phyloP scores from a whole-genome alignment of 2,329 filamentous ascomycete species.

The Neofusicoccum cordaticola region DNA sequence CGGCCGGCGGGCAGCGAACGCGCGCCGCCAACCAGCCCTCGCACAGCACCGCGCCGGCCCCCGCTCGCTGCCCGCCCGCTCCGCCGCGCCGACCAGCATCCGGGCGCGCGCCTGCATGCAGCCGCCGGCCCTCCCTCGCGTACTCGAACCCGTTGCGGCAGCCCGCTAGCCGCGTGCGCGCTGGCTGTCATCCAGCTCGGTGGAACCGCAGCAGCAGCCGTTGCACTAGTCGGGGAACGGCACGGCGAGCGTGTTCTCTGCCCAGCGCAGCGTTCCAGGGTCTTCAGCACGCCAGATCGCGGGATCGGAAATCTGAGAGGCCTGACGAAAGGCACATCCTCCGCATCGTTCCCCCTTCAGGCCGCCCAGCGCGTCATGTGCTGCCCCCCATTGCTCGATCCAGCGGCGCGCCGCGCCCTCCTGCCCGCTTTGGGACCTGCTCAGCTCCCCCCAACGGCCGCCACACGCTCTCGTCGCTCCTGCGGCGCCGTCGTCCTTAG shows the following conservation, averaged over 20 bases:
- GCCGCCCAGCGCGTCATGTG: slow-evolving; percentile 10
- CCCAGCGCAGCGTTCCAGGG: slow-evolving; percentile 12
- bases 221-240: slow-evolving; percentile 17
- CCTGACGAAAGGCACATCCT: slow-evolving; percentile 15
- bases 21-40: slow-evolving; percentile 7
- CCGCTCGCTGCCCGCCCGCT: neutral
- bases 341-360: slow-evolving; percentile 14
- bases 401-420: neutral
- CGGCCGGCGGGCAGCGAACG: neutral
- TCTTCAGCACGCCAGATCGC: slow-evolving; percentile 17
- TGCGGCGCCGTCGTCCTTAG: neutral
- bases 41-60: neutral
- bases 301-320: slow-evolving; percentile 14
- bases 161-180: slow-evolving; percentile 8
- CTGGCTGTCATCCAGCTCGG: slow-evolving; percentile 14
- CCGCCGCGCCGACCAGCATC: neutral
- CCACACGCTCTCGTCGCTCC: neutral
- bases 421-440: slow-evolving; percentile 9
- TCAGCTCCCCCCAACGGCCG: slow-evolving; percentile 16
- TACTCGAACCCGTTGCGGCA: slow-evolving; percentile 8
- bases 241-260: slow-evolving; percentile 8
- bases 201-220: slow-evolving; percentile 16
- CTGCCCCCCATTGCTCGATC: neutral
- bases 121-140: slow-evolving; percentile 12
- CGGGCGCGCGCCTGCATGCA: slow-evolving; percentile 1